Percentiles rank a stretch among this genome's conserved stretches.
These are phyloP conservation scores for Oropetium thomaeum DNA, from an alignment of 176 grass and related monocot species.

Conservation along the genomic window DNA sequence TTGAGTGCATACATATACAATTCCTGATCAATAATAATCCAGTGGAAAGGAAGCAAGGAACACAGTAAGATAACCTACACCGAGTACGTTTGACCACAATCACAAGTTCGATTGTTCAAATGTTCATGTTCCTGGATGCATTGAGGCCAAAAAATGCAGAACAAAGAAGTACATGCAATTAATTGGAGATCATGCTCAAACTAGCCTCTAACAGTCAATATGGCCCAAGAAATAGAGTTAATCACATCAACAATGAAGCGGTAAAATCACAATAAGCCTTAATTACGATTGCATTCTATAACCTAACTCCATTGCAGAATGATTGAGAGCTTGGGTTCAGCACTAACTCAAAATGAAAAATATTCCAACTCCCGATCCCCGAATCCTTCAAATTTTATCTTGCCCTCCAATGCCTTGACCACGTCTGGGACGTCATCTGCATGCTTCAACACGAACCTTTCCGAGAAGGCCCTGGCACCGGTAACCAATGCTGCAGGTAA, in stretches of 20 bases:
- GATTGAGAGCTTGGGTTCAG: background rate
- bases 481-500: background rate
- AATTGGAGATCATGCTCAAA: background rate
- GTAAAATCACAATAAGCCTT: background rate
- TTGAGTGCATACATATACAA: too few relatives aligned
- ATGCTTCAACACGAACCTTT: constrained; percentile 8
- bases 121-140: background rate
- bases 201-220: background rate
- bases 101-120: background rate
- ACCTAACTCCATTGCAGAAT: background rate
- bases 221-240: background rate
- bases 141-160: background rate
- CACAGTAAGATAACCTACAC: background rate
- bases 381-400: constrained; percentile 20
- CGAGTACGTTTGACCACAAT: background rate
- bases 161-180: background rate
- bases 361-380: background rate
- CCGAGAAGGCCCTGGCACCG: background rate
- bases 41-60: too few relatives aligned
- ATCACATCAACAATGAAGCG: background rate
- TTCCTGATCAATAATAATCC: too few relatives aligned
- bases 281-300: background rate
- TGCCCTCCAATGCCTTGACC: constrained; percentile 13
- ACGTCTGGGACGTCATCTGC: constrained; percentile 3
- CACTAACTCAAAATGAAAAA: background rate